Conservation (phyloP, 2,329 filamentous ascomycete species). For the Lizonia empirigonia region DNA sequence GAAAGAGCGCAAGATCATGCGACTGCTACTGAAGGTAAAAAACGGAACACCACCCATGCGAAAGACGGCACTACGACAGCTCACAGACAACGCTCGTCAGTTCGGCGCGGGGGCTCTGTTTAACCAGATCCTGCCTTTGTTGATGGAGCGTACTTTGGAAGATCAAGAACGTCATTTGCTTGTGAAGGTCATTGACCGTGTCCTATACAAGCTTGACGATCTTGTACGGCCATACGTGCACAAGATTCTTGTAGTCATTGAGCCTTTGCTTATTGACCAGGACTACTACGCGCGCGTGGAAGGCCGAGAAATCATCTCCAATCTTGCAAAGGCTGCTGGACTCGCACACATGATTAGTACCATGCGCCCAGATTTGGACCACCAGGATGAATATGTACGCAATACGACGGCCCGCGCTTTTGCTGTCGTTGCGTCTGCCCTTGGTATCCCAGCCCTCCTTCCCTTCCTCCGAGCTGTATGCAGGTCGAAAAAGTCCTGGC, state of each 20-base stretch:
- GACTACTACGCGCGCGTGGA: constrained; percentile 99
- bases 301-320: constrained; percentile 98
- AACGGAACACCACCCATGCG: constrained; percentile 98
- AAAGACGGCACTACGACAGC: constrained; percentile 94
- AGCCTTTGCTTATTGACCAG: constrained; percentile 98
- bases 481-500: constrained; percentile 98
- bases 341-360: constrained; percentile 99
- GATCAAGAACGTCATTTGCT: constrained; percentile 97
- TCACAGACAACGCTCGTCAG: constrained; percentile 95
- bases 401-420: constrained; percentile 98
- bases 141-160: constrained; percentile 98
- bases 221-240: constrained; percentile 95
- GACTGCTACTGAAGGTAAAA: constrained; percentile 95
- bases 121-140: constrained; percentile 92
- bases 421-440: constrained; percentile 92
- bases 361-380: constrained; percentile 98
- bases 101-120: constrained; percentile 95
- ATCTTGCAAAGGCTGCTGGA: constrained; percentile 93
- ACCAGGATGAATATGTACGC: constrained; percentile 96
- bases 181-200: constrained; percentile 98
- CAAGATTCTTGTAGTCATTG: constrained; percentile 98
- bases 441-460: constrained; percentile 92
- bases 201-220: constrained; percentile 97
- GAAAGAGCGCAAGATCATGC: constrained; percentile 98
- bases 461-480: constrained; percentile 96